These are phyloP conservation scores for Neurospora sp. DNA, from an alignment of 495 filamentous ascomycete species.

Conservation along the genomic window DNA sequence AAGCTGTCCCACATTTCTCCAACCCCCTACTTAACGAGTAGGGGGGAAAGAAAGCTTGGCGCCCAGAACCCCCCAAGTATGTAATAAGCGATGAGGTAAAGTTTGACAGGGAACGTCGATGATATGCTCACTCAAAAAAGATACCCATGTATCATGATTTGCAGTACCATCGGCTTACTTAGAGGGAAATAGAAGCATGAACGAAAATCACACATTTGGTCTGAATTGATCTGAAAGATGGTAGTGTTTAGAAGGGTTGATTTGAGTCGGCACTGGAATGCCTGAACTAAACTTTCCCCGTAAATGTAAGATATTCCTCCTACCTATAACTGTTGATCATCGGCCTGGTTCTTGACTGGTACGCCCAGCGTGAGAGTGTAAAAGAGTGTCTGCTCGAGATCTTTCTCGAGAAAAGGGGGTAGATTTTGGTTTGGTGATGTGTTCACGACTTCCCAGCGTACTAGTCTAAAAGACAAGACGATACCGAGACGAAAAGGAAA, in stretches of 20 bases:
- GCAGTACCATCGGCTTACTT: not conserved
- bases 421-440: conserved; percentile 28
- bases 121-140: not conserved
- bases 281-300: not conserved
- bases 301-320: not conserved
- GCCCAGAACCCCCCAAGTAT: too few relatives aligned
- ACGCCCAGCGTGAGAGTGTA: not conserved
- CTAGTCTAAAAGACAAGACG: conserved; percentile 41
- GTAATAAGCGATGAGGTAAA: not conserved
- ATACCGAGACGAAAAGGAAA: conserved; percentile 29
- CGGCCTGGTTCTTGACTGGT: not conserved
- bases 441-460: conserved; percentile 28
- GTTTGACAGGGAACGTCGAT: not conserved
- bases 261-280: not conserved
- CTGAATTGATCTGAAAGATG: not conserved
- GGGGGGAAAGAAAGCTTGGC: too few relatives aligned
- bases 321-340: not conserved
- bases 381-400: not conserved
- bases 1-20: not conserved
- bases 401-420: conserved; percentile 15
- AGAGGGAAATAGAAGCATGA: not conserved
- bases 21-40: too few relatives aligned
- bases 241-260: not conserved
- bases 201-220: not conserved
- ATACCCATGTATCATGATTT: not conserved